Conservation (phyloP, 225 moss, liverwort and hornwort species). For the Neckera pumila region DNA sequence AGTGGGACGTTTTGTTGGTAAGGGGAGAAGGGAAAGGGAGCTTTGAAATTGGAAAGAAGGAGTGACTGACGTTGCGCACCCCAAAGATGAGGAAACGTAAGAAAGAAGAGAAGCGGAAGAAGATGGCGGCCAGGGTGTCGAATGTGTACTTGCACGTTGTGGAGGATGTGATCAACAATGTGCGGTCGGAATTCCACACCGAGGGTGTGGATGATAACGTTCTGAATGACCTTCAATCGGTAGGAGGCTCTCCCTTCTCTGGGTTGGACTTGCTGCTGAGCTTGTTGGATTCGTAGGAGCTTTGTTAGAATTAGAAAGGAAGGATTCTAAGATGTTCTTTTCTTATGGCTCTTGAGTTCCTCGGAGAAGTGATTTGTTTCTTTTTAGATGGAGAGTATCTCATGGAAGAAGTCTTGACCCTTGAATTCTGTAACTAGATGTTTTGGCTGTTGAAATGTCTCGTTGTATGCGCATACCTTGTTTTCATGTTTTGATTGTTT, state of each 20-base stretch:
- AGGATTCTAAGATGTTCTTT: neutral
- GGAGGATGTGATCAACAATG: slow-evolving; percentile 70
- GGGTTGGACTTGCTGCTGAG: neutral
- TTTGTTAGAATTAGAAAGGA: neutral
- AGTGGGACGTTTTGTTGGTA: neutral
- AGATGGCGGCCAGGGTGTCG: slow-evolving; percentile 29
- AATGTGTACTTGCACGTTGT: slow-evolving; percentile 63
- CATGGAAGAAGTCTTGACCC: no score
- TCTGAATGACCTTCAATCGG: slow-evolving; percentile 55
- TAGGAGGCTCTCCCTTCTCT: neutral
- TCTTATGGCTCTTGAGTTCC: neutral
- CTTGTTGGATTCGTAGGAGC: neutral
- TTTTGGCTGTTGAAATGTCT: neutral
- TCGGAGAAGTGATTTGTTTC: neutral
- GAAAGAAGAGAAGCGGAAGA: slow-evolving; percentile 27
- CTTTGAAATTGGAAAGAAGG: neutral
- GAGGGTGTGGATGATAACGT: slow-evolving; percentile 68
- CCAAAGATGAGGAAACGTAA: slow-evolving; percentile 38
- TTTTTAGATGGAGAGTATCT: neutral
- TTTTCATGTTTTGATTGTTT: neutral
- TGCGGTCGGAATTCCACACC: slow-evolving; percentile 60
- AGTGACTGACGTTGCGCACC: neutral
- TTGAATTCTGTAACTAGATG: neutral
- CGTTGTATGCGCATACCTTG: neutral
- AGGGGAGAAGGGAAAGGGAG: neutral